These are phyloP conservation scores for Pichia kluyveri DNA, from an alignment of 805 yeast species.

Conservation along the genomic window DNA sequence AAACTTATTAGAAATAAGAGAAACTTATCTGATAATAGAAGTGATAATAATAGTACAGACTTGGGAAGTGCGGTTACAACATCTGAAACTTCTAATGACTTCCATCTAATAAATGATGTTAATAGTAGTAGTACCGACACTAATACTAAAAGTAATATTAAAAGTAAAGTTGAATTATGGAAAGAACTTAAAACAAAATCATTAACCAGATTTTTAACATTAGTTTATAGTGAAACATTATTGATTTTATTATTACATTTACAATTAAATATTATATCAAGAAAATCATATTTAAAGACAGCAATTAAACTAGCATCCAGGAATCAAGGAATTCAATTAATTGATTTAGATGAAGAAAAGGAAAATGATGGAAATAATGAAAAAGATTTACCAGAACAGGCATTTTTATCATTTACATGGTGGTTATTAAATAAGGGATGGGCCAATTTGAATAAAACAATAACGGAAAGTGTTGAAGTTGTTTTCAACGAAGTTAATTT, in stretches of 20 bases:
- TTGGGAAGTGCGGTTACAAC: constrained; percentile 8
- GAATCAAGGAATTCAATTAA: constrained; percentile 25
- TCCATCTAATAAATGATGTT: not conserved
- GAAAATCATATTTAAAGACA: constrained; percentile 74
- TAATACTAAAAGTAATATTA: constrained; percentile 8
- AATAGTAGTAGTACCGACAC: no score
- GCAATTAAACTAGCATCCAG: constrained; percentile 62
- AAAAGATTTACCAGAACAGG: constrained; percentile 57
- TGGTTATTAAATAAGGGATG: constrained; percentile 89
- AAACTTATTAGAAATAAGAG: constrained; percentile 36
- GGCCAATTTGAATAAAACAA: constrained; percentile 42
- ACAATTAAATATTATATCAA: constrained; percentile 81
- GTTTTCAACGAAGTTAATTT: constrained; percentile 63
- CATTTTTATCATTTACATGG: constrained; percentile 83
- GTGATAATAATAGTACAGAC: constrained; percentile 16
- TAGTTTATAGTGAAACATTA: constrained; percentile 59
- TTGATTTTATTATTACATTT: constrained; percentile 72
- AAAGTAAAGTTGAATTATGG: constrained; percentile 70
- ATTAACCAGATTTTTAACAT: constrained; percentile 61
- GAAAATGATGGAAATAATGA: constrained; percentile 21
- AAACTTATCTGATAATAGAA: not conserved
- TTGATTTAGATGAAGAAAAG: constrained; percentile 16
- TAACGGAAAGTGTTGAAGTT: constrained; percentile 47
- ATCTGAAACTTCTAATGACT: constrained; percentile 1
- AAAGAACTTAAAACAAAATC: constrained; percentile 67